Base-by-base conservation (phyloP, 768 basidiomycete genomes). In the Podaxis sp. region DNA sequence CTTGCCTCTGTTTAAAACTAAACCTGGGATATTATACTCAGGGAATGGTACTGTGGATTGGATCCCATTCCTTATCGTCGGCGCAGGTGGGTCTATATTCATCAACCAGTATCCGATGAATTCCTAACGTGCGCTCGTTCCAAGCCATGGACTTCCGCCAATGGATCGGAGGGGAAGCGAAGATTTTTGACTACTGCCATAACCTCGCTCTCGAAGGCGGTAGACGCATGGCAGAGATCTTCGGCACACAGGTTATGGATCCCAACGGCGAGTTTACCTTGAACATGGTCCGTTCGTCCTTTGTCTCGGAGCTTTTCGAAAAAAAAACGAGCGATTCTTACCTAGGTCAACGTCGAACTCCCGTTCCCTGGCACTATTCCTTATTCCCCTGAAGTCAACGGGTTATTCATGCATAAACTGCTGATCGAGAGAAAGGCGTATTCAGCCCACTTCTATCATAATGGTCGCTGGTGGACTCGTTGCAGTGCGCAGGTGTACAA, bases 101-200 rank as follows among this genome's bases (percentile, higher is more conserved):
- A 44, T 55, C 25, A 42, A 11, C 1, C 6, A 6, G 14, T 59
- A 6, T 2, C 50, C 50, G 14, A 6, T 11, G 6, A 21, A 21
- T 59, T 25, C 32, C 4, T 47, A 4, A n/a, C 28, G 28, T 16
- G 25, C 36, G 10, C 23, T 38, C 50, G 27, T 51, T 10, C 16
- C 27, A 59, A 83, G 92, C 91, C 0, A 69, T 93, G 4, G 81
- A 86, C 32, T 94, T 94, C 73, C 83, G 93, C 28, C 67, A 79
- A 61, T 82, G 82, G 75, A 71, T 93, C 1, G 92, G 93, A 1
- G 91, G 93, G 5, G 92, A 95, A 70, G 70, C 80, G 25, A 79
- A 76, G 48, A 94, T 95, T 61, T 83, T 82, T 64, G 73, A 74
- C 6, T 93, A 93, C 69, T 90, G 85, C 64, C 88, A 86, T 69